A percentile compares a stretch with the other conserved stretches of the same genome.
Conservation (phyloP, 495 filamentous ascomycete species). For the Hypoxylon perforatum region DNA sequence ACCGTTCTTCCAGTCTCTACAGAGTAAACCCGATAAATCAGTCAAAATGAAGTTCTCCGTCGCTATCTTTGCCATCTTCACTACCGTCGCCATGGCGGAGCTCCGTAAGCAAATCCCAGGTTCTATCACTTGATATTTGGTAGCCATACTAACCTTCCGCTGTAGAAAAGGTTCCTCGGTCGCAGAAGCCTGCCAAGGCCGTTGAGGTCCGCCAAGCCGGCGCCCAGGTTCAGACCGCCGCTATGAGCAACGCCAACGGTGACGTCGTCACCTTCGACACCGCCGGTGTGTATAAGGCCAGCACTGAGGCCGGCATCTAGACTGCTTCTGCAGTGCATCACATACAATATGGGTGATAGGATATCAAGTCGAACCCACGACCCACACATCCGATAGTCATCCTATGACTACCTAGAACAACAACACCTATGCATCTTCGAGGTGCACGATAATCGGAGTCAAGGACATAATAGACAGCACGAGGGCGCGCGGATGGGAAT, state of each 20-base stretch:
- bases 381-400: conserved; percentile 21
- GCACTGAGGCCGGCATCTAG: conserved; percentile 42
- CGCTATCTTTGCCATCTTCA: conserved; percentile 58
- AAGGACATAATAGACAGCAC: conserved; percentile 30
- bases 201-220: conserved; percentile 44
- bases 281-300: conserved; percentile 49
- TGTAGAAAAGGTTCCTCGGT: conserved; percentile 39
- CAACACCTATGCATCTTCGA: background rate
- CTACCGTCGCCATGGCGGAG: conserved; percentile 56
- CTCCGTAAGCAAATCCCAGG: conserved; percentile 35
- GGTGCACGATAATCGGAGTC: conserved; percentile 27
- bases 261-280: conserved; percentile 55
- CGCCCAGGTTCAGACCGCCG: conserved; percentile 44
- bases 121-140: background rate
- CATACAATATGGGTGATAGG: background rate
- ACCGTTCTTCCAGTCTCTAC: conserved; percentile 33
- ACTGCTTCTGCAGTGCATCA: conserved; percentile 1
- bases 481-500: conserved; percentile 16
- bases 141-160: conserved; percentile 12
- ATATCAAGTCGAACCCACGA: conserved; percentile 18
- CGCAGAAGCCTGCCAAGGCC: conserved; percentile 31
- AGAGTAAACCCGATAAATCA: conserved; percentile 33
- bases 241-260: conserved; percentile 55
- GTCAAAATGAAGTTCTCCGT: conserved; percentile 65
- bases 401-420: conserved; percentile 9